These are phyloP conservation scores for Calonectria multiphialidica DNA, from an alignment of 2,329 filamentous ascomycete species.

Conservation along the genomic window DNA sequence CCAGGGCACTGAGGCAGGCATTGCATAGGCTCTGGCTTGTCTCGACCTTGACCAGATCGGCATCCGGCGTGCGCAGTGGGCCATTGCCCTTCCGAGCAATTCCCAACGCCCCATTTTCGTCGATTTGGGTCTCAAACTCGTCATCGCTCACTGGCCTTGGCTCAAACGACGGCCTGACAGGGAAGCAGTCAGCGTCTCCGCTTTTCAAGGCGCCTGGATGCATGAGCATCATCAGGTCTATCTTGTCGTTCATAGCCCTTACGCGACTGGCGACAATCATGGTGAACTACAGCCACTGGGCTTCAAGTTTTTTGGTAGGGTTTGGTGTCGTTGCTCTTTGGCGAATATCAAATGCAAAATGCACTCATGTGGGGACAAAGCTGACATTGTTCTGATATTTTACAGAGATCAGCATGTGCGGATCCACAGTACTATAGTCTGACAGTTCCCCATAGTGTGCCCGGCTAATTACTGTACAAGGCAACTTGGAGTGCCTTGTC, in stretches of 20 bases:
- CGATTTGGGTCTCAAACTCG: neutral
- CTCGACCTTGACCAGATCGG: neutral
- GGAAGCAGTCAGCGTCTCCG: neutral
- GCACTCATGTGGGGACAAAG: no score
- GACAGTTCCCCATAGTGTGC: no score
- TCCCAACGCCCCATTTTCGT: neutral
- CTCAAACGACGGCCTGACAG: neutral
- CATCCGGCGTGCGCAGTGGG: neutral
- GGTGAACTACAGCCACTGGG: neutral
- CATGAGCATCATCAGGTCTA: slow-evolving; percentile 2
- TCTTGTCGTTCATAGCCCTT: neutral
- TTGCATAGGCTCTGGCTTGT: neutral
- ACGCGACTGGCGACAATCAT: neutral
- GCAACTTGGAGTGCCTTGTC: no score
- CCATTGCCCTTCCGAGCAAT: neutral
- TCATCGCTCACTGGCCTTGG: neutral
- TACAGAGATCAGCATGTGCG: no score
- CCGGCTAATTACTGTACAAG: no score
- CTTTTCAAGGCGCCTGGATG: neutral
- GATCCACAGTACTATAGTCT: no score
- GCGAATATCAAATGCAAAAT: no score
- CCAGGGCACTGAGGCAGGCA: neutral
- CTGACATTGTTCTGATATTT: no score
- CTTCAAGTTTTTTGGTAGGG: neutral
- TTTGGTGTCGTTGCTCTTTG: neutral